Evolutionary conservation across 176 grass and related monocot species (phyloP).

Genomic region (Saccharum spontaneum): DNA sequence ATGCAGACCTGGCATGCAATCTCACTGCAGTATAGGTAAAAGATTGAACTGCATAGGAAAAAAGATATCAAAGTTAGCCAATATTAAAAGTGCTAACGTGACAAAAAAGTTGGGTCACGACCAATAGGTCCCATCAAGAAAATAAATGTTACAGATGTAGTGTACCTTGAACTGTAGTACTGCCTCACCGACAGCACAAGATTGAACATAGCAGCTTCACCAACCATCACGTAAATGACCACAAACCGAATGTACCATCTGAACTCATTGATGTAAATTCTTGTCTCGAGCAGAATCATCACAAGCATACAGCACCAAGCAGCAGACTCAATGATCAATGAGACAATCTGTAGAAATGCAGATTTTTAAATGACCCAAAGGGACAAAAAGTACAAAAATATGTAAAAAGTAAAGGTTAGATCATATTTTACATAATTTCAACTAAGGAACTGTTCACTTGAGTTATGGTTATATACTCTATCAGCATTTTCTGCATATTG

Average conservation of each 20-base stretch:
- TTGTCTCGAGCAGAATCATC: slow-evolving; percentile 82
- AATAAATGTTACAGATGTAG: slow-evolving; percentile 24
- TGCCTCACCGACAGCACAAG: slow-evolving; percentile 70
- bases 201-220: slow-evolving; percentile 82
- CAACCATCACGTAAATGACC: slow-evolving; percentile 81
- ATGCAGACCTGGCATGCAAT: slow-evolving; percentile 73
- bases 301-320: slow-evolving; percentile 83
- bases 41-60: slow-evolving; percentile 66
- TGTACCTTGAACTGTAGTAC: slow-evolving; percentile 69
- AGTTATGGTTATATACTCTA: background rate
- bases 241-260: slow-evolving; percentile 96
- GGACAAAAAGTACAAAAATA: slow-evolving; percentile 16
- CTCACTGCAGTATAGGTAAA: slow-evolving; percentile 81
- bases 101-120: background rate
- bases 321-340: slow-evolving; percentile 60
- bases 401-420: background rate
- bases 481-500: slow-evolving; percentile 7
- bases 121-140: slow-evolving; percentile 18
- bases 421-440: background rate
- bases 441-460: background rate
- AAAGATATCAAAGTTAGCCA: slow-evolving; percentile 24
- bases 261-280: slow-evolving; percentile 80
- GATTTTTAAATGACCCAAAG: slow-evolving; percentile 25
- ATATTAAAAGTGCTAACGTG: slow-evolving; percentile 20
- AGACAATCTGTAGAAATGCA: slow-evolving; percentile 62